Base-by-base conservation (phyloP, 495 filamentous ascomycete genomes). In the Tuber magnatum region DNA sequence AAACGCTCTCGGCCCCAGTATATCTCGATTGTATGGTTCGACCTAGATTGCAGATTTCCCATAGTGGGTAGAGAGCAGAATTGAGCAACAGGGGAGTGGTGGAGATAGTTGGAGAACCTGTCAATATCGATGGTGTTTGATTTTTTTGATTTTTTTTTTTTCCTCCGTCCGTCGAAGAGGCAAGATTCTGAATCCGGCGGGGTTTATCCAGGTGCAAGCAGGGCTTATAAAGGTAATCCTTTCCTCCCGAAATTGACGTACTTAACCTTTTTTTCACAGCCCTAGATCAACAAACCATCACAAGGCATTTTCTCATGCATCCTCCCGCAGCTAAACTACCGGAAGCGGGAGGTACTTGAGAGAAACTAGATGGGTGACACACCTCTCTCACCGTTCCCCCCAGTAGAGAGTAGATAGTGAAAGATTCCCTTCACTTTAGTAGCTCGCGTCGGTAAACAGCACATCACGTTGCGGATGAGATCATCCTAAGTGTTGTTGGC, bases 401-500 rank as follows among this genome's bases (percentile, higher is more conserved):
- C 51, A 56, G 24, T 28, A 28, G 51, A 14, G 24, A 56, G 24
- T 28, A 28, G 51, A 56, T n/a, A 56, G 24, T 56, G 51, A 28
- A 56, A 56, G 51, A 56, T 56, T 14, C 51, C 51, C 28, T 56
- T 14, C 12, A 28, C 51, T 28, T 28, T 28, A 10, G n/a, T 28
- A 28, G 51, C n/a, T 56, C 24, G 51, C 51, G 24, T 56, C 51
- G 9, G 51, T 56, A 14, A 56, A 28, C 51, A 24, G 28, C 51
- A 28, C 51, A 56, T 56, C 51, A 56, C 51, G 24, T 28, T 28
- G 51, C 51, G 12, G 51, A 56, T 56, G 51, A 56, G 51, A 56
- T 56, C 51, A 56, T 56, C 51, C 51, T 14, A 56, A 56, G 51
- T 56, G 51, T 56, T 56, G 51, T 56, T 56, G 51, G 51, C 51